Conservation (phyloP, 345 rosid species). For the Orychophragmus violaceus region DNA sequence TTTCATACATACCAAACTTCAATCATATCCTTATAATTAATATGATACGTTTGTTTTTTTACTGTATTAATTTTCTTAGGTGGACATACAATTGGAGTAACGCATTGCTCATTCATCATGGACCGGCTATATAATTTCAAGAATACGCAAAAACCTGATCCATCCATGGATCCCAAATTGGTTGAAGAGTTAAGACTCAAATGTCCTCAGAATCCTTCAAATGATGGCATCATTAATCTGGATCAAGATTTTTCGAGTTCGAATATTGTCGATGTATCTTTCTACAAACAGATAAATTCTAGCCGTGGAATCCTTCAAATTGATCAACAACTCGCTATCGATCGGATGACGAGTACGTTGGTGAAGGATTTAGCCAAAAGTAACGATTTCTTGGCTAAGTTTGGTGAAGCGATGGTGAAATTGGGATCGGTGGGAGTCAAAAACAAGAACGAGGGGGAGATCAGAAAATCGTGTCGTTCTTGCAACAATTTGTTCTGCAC, state of each 20-base stretch:
- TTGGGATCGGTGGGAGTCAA: constrained; percentile 37
- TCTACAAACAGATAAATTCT: constrained; percentile 34
- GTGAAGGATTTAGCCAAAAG: constrained; percentile 32
- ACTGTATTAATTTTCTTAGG: too few relatives aligned
- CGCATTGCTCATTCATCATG: constrained; percentile 40
- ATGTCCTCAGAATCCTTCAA: constrained; percentile 27
- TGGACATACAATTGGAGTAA: constrained; percentile 49
- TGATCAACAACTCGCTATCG: constrained; percentile 45
- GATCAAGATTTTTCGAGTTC: constrained; percentile 42
- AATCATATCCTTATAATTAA: background rate
- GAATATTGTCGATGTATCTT: constrained; percentile 43
- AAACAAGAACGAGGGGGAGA: constrained; percentile 30
- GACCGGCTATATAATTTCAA: constrained; percentile 39
- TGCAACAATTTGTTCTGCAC: constrained; percentile 13
- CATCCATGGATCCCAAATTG: constrained; percentile 32
- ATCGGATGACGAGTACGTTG: constrained; percentile 21
- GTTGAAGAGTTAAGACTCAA: constrained; percentile 13
- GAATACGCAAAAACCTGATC: constrained; percentile 32
- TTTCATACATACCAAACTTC: background rate
- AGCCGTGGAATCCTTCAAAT: constrained; percentile 42
- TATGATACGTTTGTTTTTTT: background rate
- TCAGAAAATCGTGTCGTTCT: constrained; percentile 45
- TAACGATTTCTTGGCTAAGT: constrained; percentile 29
- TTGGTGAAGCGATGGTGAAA: constrained; percentile 55
- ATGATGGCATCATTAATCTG: constrained; percentile 31